Conservation (phyloP, 140 eudicot genomes). For the Stevia rebaudiana region DNA sequence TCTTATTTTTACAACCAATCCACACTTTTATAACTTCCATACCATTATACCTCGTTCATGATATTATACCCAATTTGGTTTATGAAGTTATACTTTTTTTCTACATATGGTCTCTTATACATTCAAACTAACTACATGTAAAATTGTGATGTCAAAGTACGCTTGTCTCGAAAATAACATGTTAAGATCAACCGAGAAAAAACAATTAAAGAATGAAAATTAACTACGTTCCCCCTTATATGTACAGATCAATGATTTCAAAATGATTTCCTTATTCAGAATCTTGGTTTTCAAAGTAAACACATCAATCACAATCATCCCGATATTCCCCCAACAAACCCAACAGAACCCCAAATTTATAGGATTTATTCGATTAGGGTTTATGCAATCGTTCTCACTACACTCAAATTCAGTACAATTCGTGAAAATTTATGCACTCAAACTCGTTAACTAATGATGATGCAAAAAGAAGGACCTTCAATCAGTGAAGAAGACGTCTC, state of each 20-base stretch:
- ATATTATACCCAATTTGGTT: too few species aligned
- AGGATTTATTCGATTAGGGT: slow-evolving; percentile 18
- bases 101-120: too few species aligned
- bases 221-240: background rate
- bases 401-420: background rate
- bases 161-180: too few species aligned
- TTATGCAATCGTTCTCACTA: slow-evolving; percentile 4
- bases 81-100: too few species aligned
- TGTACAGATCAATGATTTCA: background rate
- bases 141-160: too few species aligned
- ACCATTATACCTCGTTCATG: too few species aligned
- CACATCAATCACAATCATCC: slow-evolving; percentile 6
- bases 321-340: slow-evolving; percentile 1
- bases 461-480: slow-evolving; percentile 32
- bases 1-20: too few species aligned
- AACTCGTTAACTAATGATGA: slow-evolving; percentile 25
- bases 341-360: slow-evolving; percentile 10
- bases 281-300: background rate
- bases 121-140: too few species aligned
- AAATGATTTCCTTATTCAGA: background rate
- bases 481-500: slow-evolving; percentile 56
- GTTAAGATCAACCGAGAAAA: too few species aligned
- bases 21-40: too few species aligned
- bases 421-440: background rate
- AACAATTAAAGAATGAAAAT: too few species aligned